Evolutionary conservation across 2,329 filamentous ascomycete genomes (phyloP).

Genomic region (Colletotrichum sp.): DNA sequence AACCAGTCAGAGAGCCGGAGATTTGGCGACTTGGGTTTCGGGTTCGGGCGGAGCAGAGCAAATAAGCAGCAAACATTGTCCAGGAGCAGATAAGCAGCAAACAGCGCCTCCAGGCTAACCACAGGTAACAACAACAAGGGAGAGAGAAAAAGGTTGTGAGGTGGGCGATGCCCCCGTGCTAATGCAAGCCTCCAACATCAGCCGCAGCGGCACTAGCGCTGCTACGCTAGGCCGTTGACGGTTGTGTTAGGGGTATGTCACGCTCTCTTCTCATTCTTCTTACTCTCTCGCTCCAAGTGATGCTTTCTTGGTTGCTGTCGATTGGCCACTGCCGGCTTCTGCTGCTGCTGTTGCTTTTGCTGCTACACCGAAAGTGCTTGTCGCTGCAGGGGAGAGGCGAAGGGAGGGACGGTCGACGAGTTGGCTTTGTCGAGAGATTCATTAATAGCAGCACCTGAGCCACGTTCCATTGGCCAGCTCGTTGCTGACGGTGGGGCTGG

Average conservation of each 20-base stretch:
- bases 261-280: background rate
- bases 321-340: background rate
- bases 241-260: background rate
- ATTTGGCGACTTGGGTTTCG: background rate
- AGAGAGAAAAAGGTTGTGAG: background rate
- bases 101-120: background rate
- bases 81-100: background rate
- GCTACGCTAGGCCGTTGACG: background rate
- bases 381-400: conserved; percentile 4
- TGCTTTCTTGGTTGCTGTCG: background rate
- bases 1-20: background rate
- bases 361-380: background rate
- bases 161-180: background rate
- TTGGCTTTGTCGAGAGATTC: background rate
- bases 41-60: background rate
- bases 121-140: background rate
- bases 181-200: background rate
- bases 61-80: background rate
- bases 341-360: background rate
- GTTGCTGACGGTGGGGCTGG: conserved; percentile 7
- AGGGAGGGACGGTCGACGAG: background rate
- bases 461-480: conserved; percentile 9
- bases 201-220: conserved; percentile 9
- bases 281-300: background rate
- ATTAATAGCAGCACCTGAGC: conserved; percentile 13